Evolutionary conservation across 768 basidiomycete genomes (phyloP).

Genomic region (Lactifluus subvellereus): DNA sequence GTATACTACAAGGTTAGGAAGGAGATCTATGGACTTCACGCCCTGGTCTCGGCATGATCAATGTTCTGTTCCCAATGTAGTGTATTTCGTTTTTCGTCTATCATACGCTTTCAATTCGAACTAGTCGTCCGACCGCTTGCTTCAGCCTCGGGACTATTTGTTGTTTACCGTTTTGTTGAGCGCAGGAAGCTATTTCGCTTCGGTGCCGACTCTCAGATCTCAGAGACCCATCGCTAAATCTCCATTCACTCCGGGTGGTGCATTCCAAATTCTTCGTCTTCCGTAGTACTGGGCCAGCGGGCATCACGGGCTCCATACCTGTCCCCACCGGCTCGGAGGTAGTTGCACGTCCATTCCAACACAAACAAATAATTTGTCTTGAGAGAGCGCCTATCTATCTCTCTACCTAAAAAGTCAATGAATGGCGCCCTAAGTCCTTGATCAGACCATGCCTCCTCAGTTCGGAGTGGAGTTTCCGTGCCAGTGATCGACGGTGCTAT

Average conservation of each 20-base stretch:
- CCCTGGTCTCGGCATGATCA: constrained; percentile 63
- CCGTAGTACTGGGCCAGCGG: not conserved
- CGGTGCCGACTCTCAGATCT: not conserved
- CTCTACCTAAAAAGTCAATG: not conserved
- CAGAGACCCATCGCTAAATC: not conserved
- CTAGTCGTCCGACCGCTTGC: not conserved
- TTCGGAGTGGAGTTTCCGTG: too few species aligned
- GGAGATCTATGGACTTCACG: constrained; percentile 88
- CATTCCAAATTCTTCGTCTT: not conserved
- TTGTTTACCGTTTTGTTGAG: not conserved
- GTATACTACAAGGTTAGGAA: constrained; percentile 85
- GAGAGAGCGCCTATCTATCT: not conserved
- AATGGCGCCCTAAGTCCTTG: not conserved
- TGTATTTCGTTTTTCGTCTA: not conserved
- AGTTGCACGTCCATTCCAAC: too few species aligned
- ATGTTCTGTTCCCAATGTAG: not conserved
- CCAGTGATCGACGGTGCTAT: not conserved
- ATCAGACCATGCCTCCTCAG: not conserved
- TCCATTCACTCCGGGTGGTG: not conserved
- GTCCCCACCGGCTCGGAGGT: too few species aligned
- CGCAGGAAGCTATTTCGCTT: not conserved
- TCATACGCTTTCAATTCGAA: not conserved
- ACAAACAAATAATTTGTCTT: not conserved
- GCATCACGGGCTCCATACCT: too few species aligned
- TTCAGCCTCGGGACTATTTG: not conserved